Evolutionary conservation across 345 rosid genomes (phyloP).

Genomic region (Acer negundo): DNA sequence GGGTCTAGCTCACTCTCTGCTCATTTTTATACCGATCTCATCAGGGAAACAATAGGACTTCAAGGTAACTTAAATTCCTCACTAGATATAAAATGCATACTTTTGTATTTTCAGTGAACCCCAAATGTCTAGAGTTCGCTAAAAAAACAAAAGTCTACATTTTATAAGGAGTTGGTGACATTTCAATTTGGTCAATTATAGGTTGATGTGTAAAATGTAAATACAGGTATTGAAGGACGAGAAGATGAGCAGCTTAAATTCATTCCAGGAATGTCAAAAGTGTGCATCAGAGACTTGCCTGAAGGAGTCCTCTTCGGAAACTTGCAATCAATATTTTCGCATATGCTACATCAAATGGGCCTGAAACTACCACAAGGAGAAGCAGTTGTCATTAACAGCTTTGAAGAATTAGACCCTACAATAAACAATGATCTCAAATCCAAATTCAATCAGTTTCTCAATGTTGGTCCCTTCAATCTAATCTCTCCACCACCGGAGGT

Average conservation of each 20-base stretch:
- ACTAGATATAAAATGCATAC: too few relatives aligned
- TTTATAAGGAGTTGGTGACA: too few relatives aligned
- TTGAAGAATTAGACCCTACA: conserved; percentile 41
- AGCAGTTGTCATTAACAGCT: conserved; percentile 44
- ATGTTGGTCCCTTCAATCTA: conserved; percentile 41
- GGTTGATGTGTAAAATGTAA: background rate
- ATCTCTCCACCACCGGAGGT: background rate
- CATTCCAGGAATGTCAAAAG: conserved; percentile 14
- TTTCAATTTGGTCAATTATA: background rate
- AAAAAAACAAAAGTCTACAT: too few relatives aligned
- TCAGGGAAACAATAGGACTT: conserved; percentile 9
- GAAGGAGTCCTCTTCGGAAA: conserved; percentile 31
- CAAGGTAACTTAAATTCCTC: conserved; percentile 1
- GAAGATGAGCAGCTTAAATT: background rate
- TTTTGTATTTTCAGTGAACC: background rate
- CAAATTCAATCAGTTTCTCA: conserved; percentile 31
- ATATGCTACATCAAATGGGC: conserved; percentile 33
- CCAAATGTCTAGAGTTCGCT: background rate
- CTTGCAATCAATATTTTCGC: conserved; percentile 13
- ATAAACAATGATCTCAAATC: conserved; percentile 36
- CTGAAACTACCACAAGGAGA: conserved; percentile 30
- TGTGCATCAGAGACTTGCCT: conserved; percentile 10
- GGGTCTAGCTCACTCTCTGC: conserved; percentile 22
- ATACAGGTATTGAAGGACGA: conserved; percentile 17
- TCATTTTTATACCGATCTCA: conserved; percentile 27